These are phyloP conservation scores for Pythium aphanidermatum DNA, from an alignment of 352 stramenopile genomes.

Conservation along the genomic window DNA sequence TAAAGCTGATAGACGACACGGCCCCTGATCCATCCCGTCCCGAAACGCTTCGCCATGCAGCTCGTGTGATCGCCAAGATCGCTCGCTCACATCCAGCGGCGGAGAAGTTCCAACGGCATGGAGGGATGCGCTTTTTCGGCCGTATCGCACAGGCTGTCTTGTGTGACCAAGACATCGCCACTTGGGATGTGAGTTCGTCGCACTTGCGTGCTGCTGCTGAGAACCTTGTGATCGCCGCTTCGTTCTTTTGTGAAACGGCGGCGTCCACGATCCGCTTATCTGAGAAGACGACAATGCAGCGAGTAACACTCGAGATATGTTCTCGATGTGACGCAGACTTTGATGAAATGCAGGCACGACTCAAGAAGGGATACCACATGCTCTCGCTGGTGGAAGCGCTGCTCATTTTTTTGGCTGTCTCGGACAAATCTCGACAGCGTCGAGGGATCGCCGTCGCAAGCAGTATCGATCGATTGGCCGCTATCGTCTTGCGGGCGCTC, in stretches of 20 bases:
- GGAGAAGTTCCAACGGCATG: slow-evolving; percentile 23
- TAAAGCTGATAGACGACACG: slow-evolving; percentile 6
- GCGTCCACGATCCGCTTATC: neutral
- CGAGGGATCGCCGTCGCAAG: neutral
- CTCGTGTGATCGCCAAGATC: slow-evolving; percentile 25
- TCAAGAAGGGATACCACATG: too few species aligned
- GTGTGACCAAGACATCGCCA: neutral
- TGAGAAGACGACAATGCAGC: neutral
- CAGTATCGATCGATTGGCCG: slow-evolving; percentile 25
- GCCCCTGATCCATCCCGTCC: neutral
- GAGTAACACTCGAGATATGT: neutral
- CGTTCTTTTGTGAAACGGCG: slow-evolving; percentile 23
- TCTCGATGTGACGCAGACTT: too few species aligned
- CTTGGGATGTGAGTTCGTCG: neutral
- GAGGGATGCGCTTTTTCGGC: slow-evolving; percentile 18
- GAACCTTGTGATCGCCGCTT: slow-evolving; percentile 22
- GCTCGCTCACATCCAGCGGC: slow-evolving; percentile 6
- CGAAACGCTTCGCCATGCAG: slow-evolving; percentile 20
- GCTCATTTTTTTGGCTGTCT: slow-evolving; percentile 5
- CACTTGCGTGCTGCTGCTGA: slow-evolving; percentile 10
- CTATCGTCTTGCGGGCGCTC: slow-evolving; percentile 9
- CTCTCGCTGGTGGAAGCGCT: slow-evolving; percentile 14
- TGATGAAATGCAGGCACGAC: too few species aligned
- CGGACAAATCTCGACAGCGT: neutral
- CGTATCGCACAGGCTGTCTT: slow-evolving; percentile 14